Conservation (phyloP, 2,329 filamentous ascomycete species). For the Colletotrichum acutatum region DNA sequence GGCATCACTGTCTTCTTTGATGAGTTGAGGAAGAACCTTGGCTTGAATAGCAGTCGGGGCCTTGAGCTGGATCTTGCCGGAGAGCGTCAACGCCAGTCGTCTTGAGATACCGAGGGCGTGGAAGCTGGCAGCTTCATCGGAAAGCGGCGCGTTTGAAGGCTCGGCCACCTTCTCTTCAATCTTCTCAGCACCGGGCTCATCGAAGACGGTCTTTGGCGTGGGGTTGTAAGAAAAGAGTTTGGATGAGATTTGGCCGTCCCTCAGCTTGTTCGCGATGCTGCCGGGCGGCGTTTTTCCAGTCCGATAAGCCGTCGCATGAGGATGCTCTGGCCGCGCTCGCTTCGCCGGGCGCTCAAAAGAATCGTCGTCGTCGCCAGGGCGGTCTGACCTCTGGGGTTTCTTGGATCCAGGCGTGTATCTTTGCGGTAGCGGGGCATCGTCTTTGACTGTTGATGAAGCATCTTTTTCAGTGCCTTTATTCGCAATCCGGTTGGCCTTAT, state of each 20-base stretch:
- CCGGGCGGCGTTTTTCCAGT: conserved; percentile 50
- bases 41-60: conserved; percentile 96
- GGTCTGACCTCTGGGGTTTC: conserved; percentile 35
- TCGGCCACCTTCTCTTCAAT: conserved; percentile 65
- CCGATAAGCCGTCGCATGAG: conserved; percentile 44
- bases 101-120: conserved; percentile 85
- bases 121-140: conserved; percentile 86
- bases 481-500: conserved; percentile 77
- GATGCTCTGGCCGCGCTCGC: conserved; percentile 53
- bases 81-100: conserved; percentile 82
- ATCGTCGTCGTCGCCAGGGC: conserved; percentile 43
- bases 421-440: conserved; percentile 28
- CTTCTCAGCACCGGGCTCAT: conserved; percentile 56
- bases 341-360: conserved; percentile 52
- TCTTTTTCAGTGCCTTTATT: conserved; percentile 46
- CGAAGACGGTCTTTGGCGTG: conserved; percentile 70
- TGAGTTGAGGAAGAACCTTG: conserved; percentile 82
- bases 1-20: conserved; percentile 85
- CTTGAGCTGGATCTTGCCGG: conserved; percentile 87
- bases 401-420: conserved; percentile 27
- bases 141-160: conserved; percentile 91
- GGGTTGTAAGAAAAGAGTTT: conserved; percentile 95
- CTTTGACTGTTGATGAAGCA: conserved; percentile 41
- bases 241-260: conserved; percentile 76
- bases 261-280: conserved; percentile 43